phyloP scores from a whole-genome alignment of 768 basidiomycete genomes.

The Tylopilus sp. region DNA sequence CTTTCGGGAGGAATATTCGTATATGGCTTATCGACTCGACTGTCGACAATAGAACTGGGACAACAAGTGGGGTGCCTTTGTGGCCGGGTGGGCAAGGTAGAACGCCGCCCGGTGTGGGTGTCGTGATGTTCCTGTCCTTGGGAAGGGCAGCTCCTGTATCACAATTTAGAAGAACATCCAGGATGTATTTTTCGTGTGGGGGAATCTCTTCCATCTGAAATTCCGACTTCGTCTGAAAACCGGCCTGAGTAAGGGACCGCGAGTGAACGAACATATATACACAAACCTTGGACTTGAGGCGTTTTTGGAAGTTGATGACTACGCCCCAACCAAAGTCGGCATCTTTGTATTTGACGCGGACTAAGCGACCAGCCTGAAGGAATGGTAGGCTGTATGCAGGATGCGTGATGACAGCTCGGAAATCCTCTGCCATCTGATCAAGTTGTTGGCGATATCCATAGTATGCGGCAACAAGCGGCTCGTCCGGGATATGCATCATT shows the following conservation, averaged over 20 bases:
- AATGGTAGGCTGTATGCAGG: constrained; percentile 94
- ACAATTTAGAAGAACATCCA: constrained; percentile 88
- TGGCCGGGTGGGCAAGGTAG: constrained; percentile 68
- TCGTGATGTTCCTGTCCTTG: constrained; percentile 53
- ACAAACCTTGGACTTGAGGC: constrained; percentile 73
- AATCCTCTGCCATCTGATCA: constrained; percentile 84
- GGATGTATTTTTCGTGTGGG: constrained; percentile 87
- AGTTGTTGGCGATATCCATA: constrained; percentile 93
- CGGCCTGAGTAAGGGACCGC: neutral
- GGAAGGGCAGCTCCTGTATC: constrained; percentile 56
- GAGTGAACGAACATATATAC: neutral
- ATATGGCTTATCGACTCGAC: constrained; percentile 84
- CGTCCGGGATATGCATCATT: constrained; percentile 74
- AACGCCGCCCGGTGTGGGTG: constrained; percentile 65
- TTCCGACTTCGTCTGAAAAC: constrained; percentile 55
- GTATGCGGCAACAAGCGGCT: constrained; percentile 81
- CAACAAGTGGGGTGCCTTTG: constrained; percentile 80
- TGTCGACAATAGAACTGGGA: constrained; percentile 85
- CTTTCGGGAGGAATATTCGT: constrained; percentile 86
- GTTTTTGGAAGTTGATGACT: constrained; percentile 88
- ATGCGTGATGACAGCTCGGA: constrained; percentile 90
- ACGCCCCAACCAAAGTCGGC: constrained; percentile 97
- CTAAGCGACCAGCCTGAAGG: constrained; percentile 88
- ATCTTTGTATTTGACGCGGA: constrained; percentile 83
- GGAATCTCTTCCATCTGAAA: constrained; percentile 66